A percentile compares a stretch with the other conserved stretches of the same genome.
These are phyloP conservation scores for Iris pallida DNA, from an alignment of 116 monocot genomes.

Conservation along the genomic window DNA sequence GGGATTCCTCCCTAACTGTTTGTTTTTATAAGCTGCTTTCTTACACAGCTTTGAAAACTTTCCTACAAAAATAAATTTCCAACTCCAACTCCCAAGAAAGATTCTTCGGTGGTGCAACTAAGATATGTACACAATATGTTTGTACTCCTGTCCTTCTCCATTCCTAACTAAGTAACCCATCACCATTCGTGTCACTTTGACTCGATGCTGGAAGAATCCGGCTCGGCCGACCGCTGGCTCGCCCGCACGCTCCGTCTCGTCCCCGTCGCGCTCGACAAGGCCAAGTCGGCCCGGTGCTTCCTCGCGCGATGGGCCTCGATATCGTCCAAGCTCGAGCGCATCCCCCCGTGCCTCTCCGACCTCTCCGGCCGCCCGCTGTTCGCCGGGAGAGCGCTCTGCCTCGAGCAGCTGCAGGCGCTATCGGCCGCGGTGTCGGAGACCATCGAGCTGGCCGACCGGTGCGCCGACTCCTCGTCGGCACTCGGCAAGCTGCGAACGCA, in stretches of 20 bases:
- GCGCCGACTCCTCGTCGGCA: neutral
- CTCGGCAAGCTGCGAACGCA: constrained; percentile 74
- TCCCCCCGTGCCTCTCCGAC: constrained; percentile 46
- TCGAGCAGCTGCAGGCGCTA: constrained; percentile 36
- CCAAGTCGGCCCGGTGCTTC: constrained; percentile 22
- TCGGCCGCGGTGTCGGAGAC: constrained; percentile 21
- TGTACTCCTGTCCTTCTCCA: too few relatives aligned
- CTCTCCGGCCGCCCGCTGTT: constrained; percentile 49
- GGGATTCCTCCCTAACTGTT: too few relatives aligned
- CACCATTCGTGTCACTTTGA: too few relatives aligned
- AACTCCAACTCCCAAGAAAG: too few relatives aligned
- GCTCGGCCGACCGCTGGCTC: constrained; percentile 27
- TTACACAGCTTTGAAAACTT: too few relatives aligned
- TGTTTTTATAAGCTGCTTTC: too few relatives aligned
- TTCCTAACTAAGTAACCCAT: too few relatives aligned
- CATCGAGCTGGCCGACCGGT: constrained; percentile 19
- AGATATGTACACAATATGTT: too few relatives aligned
- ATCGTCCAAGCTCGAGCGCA: constrained; percentile 28
- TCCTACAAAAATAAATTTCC: too few relatives aligned
- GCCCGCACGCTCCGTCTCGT: constrained; percentile 20
- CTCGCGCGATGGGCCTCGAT: constrained; percentile 33
- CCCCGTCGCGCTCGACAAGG: constrained; percentile 22
- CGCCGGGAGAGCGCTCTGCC: constrained; percentile 43
- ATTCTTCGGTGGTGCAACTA: too few relatives aligned
- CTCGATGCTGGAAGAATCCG: constrained; percentile 2